Evolutionary conservation across 2,329 filamentous ascomycete species (phyloP), one percentile per base, ranked within the genome.

Genomic region (Nemania sp.): DNA sequence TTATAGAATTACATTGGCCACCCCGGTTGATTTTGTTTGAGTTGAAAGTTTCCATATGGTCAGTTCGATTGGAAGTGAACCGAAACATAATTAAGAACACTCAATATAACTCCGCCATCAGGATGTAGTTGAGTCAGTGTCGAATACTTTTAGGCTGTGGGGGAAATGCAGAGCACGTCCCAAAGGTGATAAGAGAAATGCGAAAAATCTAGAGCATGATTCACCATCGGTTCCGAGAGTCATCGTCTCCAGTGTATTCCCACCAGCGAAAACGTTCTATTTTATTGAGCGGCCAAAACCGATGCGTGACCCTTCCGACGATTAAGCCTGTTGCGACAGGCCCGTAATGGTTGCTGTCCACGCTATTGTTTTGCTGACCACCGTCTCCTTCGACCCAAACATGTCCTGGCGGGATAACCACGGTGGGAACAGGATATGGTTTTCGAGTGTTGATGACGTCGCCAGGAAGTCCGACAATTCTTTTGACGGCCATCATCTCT

Each of bases 371-470:
- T 45, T 81, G 79, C 63, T 83, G 81, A 64, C 82, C 81, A 11
- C 88, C 91, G 68, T 99, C 94, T 1, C 94, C 94, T 70, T 97
- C 93, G 1, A 99, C 84, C 94, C 94, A 99, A 23, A 97, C 80
- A 75, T 97, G 92, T 15, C 91, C 91, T 58, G 80, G 80, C 5
- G 92, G 93, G 19, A 99, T 82, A 58, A 80, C 79, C 40, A 89
- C 75, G 7, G 72, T 77, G 1, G 74, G 63, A 14, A 78, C 70
- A 7, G 82, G 79, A 67, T 84, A 88, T 15, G 84, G 85, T 48
- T 76, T 71, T 52, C 82, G 79, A 34, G 89, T 88, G 50, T 76
- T 78, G 24, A 97, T 83, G 1, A 83, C 76, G 68, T 97, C 93
- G 8, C 92, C 91, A 47, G 88, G 86, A 3, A 97, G 66, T 0